These are phyloP conservation scores for Aspergillus neoniger DNA, from an alignment of 2,329 filamentous ascomycete genomes.

Conservation along the genomic window DNA sequence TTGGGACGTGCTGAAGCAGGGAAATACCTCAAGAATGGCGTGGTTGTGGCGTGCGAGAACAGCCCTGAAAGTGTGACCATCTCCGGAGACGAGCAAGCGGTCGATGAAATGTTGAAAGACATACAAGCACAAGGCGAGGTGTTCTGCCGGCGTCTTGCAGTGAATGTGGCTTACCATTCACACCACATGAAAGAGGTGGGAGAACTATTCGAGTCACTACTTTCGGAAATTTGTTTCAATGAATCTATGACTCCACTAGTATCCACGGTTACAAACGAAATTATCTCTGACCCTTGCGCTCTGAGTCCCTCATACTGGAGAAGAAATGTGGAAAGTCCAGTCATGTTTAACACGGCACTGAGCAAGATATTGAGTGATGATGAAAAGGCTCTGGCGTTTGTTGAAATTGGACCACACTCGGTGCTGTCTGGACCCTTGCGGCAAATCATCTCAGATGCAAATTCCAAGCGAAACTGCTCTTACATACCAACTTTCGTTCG, in stretches of 20 bases:
- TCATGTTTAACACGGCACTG: neutral
- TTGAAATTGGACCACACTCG: neutral
- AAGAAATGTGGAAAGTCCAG: neutral
- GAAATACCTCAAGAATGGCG: conserved; percentile 2
- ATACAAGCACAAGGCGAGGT: conserved; percentile 14
- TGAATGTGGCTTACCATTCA: conserved; percentile 23
- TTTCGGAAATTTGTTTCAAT: neutral
- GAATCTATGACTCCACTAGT: neutral
- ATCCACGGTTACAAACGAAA: neutral
- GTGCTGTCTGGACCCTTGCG: neutral
- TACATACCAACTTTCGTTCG: neutral
- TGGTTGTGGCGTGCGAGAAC: conserved; percentile 23
- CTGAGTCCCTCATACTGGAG: neutral
- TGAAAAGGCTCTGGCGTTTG: neutral
- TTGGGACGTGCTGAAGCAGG: conserved; percentile 4
- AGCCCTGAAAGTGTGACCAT: conserved; percentile 17
- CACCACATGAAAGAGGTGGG: conserved; percentile 9
- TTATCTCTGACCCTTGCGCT: neutral
- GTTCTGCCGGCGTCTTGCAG: conserved; percentile 10
- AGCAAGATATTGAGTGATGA: neutral
- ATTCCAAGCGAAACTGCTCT: neutral
- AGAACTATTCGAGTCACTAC: neutral
- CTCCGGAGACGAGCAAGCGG: conserved; percentile 16
- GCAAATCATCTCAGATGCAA: neutral
- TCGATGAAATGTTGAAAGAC: conserved; percentile 1